Base-by-base conservation (phyloP, 768 basidiomycete species). In the Rhodotorula graminis region DNA sequence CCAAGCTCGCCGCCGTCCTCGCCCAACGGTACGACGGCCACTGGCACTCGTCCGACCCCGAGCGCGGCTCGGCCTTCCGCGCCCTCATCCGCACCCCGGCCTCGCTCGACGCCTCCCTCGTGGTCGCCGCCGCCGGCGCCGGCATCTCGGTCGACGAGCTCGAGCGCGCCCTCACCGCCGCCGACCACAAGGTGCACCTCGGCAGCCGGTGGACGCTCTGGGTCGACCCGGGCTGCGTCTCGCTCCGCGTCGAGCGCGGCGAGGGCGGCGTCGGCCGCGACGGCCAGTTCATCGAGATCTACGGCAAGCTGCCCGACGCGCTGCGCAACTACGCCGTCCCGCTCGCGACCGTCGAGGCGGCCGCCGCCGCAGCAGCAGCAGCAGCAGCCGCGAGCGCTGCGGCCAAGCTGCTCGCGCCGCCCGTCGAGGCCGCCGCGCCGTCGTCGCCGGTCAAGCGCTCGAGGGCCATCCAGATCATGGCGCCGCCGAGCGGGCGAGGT, bases 221-320 rank as follows among this genome's bases (percentile, higher is more conserved):
- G 78, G 72, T 79, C 55, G 78, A 79, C 67, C 78, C 78, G 0
- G 78, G 78, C 53, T 78, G 77, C 74, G 78, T 79, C 29, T 57
- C 67, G 40, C 69, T 77, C 18, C 60, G 77, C 4, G 52, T 78
- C 46, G 73, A 76, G 29, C 69, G 69, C 27, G 69, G 47, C 23
- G 77, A 76, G 37, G 74, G 63, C 23, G 64, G 49, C 11, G 60
- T 37, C 14, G 58, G 64, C 6, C 53, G 71, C 33, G 70, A 72
- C 44, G 70, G 70, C n/a, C 68, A 67, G 40, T 67, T 78, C 47
- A 65, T 70, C 55, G 75, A 78, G 75, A 72, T 78, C 50, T 78
- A 64, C n/a, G 77, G 77, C 65, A 72, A 70, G 57, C 69, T 78
- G 6, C 77, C 77, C 0, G 70, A 71, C 14, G n/a, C 49, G 9